phyloP scores from a whole-genome alignment of 345 rosid genomes.

The Corymbia maculata region DNA sequence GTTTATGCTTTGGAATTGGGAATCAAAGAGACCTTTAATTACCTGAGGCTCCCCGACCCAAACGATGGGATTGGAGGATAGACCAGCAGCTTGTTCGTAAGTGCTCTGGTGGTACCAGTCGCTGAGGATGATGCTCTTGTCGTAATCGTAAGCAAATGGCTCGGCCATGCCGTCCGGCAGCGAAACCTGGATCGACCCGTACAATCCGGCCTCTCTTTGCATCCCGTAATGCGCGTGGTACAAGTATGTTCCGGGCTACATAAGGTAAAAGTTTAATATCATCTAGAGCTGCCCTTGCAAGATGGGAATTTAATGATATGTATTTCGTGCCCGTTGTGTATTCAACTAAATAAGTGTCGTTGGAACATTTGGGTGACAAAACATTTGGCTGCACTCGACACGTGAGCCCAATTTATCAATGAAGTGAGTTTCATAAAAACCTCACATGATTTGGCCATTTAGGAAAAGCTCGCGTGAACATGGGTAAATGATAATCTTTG shows the following conservation, averaged over 20 bases:
- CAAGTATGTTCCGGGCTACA: constrained; percentile 65
- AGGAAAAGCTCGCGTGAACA: background rate
- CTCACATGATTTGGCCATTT: background rate
- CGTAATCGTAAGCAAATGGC: constrained; percentile 57
- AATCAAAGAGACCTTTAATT: background rate
- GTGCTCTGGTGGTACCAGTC: constrained; percentile 73
- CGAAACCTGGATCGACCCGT: constrained; percentile 54
- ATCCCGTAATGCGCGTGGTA: constrained; percentile 77
- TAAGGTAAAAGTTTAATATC: background rate
- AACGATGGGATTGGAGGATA: constrained; percentile 35
- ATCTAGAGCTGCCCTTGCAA: background rate
- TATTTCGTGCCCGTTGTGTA: background rate
- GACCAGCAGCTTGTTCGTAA: constrained; percentile 47
- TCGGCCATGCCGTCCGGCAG: constrained; percentile 31
- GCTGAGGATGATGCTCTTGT: constrained; percentile 47
- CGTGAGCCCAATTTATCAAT: background rate
- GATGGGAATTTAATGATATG: no score
- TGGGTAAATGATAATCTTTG: background rate
- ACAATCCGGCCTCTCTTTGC: constrained; percentile 69
- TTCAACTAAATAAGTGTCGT: background rate
- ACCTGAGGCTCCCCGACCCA: constrained; percentile 87
- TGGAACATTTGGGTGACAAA: background rate
- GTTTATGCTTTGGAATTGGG: background rate
- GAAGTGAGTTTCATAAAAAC: background rate
- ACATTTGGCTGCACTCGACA: background rate